Percentiles rank a stretch among this genome's conserved stretches.
Conservation (phyloP, 2,329 filamentous ascomycete genomes). For the Alternaria consortialis region DNA sequence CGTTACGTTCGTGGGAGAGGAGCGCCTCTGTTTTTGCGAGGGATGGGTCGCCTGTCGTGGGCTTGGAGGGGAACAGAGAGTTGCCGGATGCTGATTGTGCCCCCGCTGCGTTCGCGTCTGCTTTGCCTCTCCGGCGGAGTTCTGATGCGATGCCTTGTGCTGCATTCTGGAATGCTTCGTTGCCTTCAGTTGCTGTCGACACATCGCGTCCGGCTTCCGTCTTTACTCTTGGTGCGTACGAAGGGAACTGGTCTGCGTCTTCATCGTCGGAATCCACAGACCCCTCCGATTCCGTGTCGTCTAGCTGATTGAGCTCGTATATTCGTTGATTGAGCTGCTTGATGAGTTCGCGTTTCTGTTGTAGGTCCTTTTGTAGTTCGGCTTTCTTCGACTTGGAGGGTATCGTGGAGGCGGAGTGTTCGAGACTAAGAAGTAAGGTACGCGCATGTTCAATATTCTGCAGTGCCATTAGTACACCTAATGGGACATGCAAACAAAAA, state of each 20-base stretch:
- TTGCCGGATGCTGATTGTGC: constrained; percentile 42
- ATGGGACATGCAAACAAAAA: not conserved
- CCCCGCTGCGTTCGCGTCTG: constrained; percentile 29
- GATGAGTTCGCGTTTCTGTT: constrained; percentile 70
- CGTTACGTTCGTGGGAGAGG: constrained; percentile 77
- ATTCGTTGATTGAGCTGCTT: constrained; percentile 72
- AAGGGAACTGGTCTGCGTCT: constrained; percentile 53
- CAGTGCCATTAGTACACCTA: constrained; percentile 2
- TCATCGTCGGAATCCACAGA: constrained; percentile 54
- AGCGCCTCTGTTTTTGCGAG: constrained; percentile 67
- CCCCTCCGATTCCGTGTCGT: constrained; percentile 45
- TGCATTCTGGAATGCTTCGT: constrained; percentile 45
- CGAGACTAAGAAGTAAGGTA: constrained; percentile 72
- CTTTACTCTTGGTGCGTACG: constrained; percentile 53
- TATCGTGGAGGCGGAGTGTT: constrained; percentile 69
- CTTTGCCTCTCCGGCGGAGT: constrained; percentile 44
- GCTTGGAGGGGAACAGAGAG: constrained; percentile 54
- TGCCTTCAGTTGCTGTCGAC: constrained; percentile 36
- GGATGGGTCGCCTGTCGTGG: constrained; percentile 33
- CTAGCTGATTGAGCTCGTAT: constrained; percentile 72
- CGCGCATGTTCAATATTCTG: constrained; percentile 78
- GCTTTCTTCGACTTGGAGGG: constrained; percentile 61
- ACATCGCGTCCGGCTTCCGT: constrained; percentile 47
- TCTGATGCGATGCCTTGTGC: constrained; percentile 47
- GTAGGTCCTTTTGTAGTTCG: constrained; percentile 70